These are phyloP conservation scores for Phoenix dactylifera DNA, from an alignment of 176 grass and related monocot species.

Conservation along the genomic window DNA sequence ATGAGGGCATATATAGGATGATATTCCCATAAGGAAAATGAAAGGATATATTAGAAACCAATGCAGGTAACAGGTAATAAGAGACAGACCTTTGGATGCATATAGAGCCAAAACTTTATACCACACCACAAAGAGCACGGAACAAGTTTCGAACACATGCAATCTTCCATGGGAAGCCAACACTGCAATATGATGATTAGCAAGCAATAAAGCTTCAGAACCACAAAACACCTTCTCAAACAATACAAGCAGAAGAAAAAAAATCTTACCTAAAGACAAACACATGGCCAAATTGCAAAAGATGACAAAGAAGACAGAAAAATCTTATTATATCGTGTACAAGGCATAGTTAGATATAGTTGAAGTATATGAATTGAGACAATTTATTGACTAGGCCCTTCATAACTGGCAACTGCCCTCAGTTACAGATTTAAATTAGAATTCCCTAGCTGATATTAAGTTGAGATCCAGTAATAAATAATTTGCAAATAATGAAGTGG, in stretches of 20 bases:
- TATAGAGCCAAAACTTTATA: constrained; percentile 85
- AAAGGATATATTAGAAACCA: neutral
- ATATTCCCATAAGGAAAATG: neutral
- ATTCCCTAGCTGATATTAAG: too few relatives aligned
- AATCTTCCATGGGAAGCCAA: constrained; percentile 84
- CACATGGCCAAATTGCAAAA: too few relatives aligned
- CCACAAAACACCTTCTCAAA: neutral
- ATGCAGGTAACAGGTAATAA: constrained; percentile 1
- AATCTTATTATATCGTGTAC: too few relatives aligned
- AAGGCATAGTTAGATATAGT: too few relatives aligned
- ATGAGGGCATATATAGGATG: constrained; percentile 10
- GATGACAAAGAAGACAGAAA: too few relatives aligned
- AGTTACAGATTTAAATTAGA: too few relatives aligned
- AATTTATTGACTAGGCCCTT: too few relatives aligned
- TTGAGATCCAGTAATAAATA: too few relatives aligned
- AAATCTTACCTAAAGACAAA: too few relatives aligned
- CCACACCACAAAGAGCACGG: constrained; percentile 45
- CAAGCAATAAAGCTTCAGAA: neutral
- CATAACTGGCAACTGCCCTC: too few relatives aligned
- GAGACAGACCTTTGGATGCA: constrained; percentile 82
- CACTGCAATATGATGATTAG: constrained; percentile 37
- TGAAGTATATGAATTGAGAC: too few relatives aligned
- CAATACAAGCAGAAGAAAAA: neutral
- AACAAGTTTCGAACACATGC: constrained; percentile 59
- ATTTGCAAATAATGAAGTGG: too few relatives aligned